Conservation (phyloP, 2,329 filamentous ascomycete species). For the Podosphaera fusca region DNA sequence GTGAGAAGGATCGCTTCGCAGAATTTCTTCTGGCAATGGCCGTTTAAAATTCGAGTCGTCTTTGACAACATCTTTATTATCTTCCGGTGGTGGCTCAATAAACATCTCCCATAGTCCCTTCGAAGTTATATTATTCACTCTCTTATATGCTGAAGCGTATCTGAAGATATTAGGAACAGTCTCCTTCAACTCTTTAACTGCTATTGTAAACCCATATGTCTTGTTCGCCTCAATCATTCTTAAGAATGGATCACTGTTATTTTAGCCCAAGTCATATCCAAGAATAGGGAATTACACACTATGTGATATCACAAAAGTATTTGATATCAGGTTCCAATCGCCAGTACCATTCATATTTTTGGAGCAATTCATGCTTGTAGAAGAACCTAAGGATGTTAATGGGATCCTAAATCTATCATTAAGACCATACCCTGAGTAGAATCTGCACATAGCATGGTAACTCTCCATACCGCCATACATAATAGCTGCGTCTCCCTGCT, state of each 20-base stretch:
- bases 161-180: conserved; percentile 97
- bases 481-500: conserved; percentile 89
- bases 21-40: conserved; percentile 55
- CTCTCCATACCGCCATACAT: conserved; percentile 99
- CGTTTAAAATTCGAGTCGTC: conserved; percentile 43
- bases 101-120: conserved; percentile 99
- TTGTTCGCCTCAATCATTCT: conserved; percentile 90
- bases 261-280: conserved; percentile 14
- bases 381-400: conserved; percentile 42
- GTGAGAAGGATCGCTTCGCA: conserved; percentile 49
- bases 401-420: background rate
- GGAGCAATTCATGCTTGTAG: conserved; percentile 83
- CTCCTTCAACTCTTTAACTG: conserved; percentile 91
- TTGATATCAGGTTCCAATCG: conserved; percentile 97
- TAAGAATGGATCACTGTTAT: conserved; percentile 64
- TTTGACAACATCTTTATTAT: conserved; percentile 29
- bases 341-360: conserved; percentile 99
- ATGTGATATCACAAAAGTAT: conserved; percentile 99
- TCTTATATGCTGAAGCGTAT: conserved; percentile 95
- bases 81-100: conserved; percentile 47
- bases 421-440: conserved; percentile 70
- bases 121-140: conserved; percentile 70
- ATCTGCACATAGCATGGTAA: conserved; percentile 97
- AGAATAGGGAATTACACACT: conserved; percentile 30
- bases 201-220: conserved; percentile 96